phyloP scores from a whole-genome alignment of 805 yeast genomes.

The Saccharomycopsis fodiens region DNA sequence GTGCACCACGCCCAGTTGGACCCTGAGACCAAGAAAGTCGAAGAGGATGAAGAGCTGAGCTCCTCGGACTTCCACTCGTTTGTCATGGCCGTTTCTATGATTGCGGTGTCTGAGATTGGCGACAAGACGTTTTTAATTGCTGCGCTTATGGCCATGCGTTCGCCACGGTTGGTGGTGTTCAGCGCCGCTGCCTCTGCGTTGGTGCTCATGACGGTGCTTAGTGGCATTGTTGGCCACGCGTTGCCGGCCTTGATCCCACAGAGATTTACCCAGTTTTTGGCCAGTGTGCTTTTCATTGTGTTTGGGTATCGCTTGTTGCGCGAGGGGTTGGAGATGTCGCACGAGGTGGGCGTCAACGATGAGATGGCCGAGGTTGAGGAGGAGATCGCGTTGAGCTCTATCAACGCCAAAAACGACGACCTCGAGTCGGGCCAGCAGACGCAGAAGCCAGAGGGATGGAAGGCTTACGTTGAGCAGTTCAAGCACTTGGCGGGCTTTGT shows the following conservation, averaged over 20 bases:
- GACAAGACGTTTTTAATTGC: constrained; percentile 96
- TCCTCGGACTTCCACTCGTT: constrained; percentile 41
- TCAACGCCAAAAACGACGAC: constrained; percentile 42
- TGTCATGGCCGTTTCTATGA: constrained; percentile 81
- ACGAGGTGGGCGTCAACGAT: constrained; percentile 81
- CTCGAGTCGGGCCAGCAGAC: constrained; percentile 49
- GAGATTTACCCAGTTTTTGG: constrained; percentile 70
- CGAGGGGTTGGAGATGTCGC: constrained; percentile 81
- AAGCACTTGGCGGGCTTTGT: constrained; percentile 52
- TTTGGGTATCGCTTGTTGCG: constrained; percentile 69
- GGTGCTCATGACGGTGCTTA: constrained; percentile 82
- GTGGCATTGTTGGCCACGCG: constrained; percentile 88
- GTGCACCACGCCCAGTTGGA: background rate
- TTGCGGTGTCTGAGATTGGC: constrained; percentile 90
- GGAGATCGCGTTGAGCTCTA: constrained; percentile 63
- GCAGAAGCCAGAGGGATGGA: constrained; percentile 12
- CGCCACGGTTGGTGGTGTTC: constrained; percentile 77
- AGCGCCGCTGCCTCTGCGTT: constrained; percentile 80
- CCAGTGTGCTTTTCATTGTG: constrained; percentile 71
- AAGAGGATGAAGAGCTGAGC: background rate
- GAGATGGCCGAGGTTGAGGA: constrained; percentile 96
- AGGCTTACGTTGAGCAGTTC: constrained; percentile 30
- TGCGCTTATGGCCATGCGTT: constrained; percentile 96
- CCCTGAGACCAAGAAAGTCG: background rate
- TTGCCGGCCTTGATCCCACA: constrained; percentile 79